Conservation (phyloP, 176 grass and related monocot genomes). For the Puya raimondii region DNA sequence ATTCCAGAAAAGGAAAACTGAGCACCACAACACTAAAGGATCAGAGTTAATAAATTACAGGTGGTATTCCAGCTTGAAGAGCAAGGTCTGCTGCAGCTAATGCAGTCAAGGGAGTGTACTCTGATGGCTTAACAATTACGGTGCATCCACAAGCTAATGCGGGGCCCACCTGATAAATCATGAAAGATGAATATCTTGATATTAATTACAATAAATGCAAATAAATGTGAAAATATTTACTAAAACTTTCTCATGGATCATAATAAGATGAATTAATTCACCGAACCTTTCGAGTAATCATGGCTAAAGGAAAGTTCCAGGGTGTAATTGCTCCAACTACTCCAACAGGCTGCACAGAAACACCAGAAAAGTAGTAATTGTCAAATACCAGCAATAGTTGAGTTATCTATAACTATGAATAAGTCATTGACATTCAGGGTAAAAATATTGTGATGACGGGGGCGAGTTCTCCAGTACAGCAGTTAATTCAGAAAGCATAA, state of each 20-base stretch:
- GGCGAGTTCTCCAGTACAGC: too few relatives aligned
- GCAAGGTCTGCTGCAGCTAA: slow-evolving; percentile 95
- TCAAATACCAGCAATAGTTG: neutral
- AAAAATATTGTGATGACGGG: too few relatives aligned
- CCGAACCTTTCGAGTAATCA: slow-evolving; percentile 97
- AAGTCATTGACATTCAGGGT: too few relatives aligned
- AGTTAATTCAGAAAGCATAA: neutral
- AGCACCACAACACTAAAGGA: neutral
- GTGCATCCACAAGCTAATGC: slow-evolving; percentile 93
- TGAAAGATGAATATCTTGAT: neutral
- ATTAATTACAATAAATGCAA: neutral
- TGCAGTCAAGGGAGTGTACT: slow-evolving; percentile 94
- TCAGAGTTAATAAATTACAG: slow-evolving; percentile 37
- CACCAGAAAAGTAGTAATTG: slow-evolving; percentile 8
- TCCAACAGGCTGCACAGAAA: slow-evolving; percentile 73
- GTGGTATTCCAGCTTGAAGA: slow-evolving; percentile 95
- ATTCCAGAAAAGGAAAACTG: neutral
- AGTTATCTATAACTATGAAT: neutral
- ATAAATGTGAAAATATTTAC: neutral
- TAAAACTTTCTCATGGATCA: neutral
- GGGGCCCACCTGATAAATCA: slow-evolving; percentile 66
- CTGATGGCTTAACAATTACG: slow-evolving; percentile 91
- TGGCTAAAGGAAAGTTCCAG: slow-evolving; percentile 98
- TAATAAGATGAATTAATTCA: neutral
- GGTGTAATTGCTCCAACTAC: slow-evolving; percentile 98